These are phyloP conservation scores for Terfezia claveryi DNA, from an alignment of 495 filamentous ascomycete species.

Conservation along the genomic window DNA sequence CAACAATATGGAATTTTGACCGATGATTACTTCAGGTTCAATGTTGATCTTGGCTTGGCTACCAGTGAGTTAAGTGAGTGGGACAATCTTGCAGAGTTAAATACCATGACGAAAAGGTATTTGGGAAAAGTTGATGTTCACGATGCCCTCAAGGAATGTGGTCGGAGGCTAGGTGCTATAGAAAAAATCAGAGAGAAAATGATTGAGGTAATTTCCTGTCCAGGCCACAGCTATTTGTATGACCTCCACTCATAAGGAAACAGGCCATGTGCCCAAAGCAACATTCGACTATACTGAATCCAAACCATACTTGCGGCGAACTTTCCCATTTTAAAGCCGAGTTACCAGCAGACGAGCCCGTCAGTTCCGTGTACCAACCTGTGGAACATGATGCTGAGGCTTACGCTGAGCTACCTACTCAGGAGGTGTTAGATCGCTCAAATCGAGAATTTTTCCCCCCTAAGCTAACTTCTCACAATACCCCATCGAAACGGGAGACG, in stretches of 20 bases:
- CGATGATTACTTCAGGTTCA: slow-evolving; percentile 92
- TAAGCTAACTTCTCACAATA: no score
- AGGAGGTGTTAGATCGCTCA: no score
- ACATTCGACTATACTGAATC: no score
- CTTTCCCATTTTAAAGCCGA: no score
- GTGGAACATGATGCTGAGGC: no score
- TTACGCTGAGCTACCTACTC: no score
- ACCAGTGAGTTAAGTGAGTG: slow-evolving; percentile 99
- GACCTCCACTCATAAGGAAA: not conserved
- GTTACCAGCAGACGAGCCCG: no score
- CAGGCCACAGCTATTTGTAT: not conserved
- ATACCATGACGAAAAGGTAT: slow-evolving; percentile 71
- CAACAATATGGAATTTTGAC: slow-evolving; percentile 55
- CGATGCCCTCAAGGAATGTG: slow-evolving; percentile 11
- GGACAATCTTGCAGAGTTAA: slow-evolving; percentile 80
- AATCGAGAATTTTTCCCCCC: no score
- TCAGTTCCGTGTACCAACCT: no score
- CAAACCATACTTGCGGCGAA: no score
- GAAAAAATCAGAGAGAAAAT: not conserved
- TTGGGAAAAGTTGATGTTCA: slow-evolving; percentile 37
- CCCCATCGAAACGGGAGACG: not conserved
- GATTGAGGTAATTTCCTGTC: not conserved
- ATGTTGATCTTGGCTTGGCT: slow-evolving; percentile 89
- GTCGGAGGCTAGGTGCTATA: slow-evolving; percentile 11
- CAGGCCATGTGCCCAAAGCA: no score